A percentile compares a stretch with the other conserved stretches of the same genome.
Conservation (phyloP, 768 basidiomycete genomes). For the Leccinum subtestaceum region DNA sequence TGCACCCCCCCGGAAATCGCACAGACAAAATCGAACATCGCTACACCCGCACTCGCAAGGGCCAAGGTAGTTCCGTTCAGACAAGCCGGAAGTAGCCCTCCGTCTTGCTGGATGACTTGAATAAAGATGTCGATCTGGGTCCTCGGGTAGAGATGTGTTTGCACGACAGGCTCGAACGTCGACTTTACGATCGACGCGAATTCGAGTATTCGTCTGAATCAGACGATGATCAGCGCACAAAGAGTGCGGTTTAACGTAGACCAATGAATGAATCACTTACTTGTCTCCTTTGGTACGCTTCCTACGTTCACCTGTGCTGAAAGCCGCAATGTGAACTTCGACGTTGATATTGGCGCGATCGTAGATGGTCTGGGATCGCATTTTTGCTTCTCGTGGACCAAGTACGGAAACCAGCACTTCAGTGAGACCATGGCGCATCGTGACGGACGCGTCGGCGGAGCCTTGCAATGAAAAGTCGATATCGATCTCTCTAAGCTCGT, state of each 20-base stretch:
- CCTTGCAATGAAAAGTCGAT: constrained; percentile 77
- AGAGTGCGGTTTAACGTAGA: not conserved
- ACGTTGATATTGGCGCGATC: constrained; percentile 89
- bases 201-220: constrained; percentile 76
- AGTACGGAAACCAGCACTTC: constrained; percentile 85
- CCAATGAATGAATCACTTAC: constrained; percentile 45
- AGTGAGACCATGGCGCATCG: constrained; percentile 85
- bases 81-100: constrained; percentile 84
- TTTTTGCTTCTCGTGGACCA: constrained; percentile 86
- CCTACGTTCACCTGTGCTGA: constrained; percentile 78
- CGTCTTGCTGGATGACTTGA: constrained; percentile 92
- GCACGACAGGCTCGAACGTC: constrained; percentile 94
- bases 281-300: constrained; percentile 81
- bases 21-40: constrained; percentile 87
- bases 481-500: constrained; percentile 79
- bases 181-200: constrained; percentile 83
- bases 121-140: constrained; percentile 93
- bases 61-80: constrained; percentile 96
- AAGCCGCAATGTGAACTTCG: constrained; percentile 82
- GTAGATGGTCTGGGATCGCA: constrained; percentile 75
- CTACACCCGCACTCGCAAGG: constrained; percentile 85
- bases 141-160: constrained; percentile 87
- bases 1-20: constrained; percentile 88
- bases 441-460: constrained; percentile 81
- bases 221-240: not conserved